Evolutionary conservation across 2,329 filamentous ascomycete genomes (phyloP), one percentile per base, ranked within the genome.

Genomic region (Chaetomiaceae sp.): DNA sequence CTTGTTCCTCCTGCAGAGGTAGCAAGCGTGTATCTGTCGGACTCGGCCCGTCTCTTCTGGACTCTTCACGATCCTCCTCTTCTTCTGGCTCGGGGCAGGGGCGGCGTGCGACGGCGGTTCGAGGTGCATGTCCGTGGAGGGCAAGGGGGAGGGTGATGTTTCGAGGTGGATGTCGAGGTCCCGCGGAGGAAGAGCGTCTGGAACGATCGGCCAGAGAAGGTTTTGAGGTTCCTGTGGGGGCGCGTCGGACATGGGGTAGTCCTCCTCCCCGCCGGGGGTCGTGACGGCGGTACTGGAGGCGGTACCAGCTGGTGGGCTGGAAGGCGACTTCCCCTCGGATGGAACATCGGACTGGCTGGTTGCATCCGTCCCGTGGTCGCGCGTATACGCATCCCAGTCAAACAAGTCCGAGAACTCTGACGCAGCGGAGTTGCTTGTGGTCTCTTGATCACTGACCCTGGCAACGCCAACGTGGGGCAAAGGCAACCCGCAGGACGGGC

Each of bases 1-100:
- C 66, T 75, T 77, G 57, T 68, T 69, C 54, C 73, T 67, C 57
- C 70, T 73, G 62, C 75, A 78, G 50, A 69, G 70, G 48, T 72
- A 66, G 58, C 75, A 78, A 30, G 75, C 73, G 51, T 71, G 71
- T 58, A 66, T 67, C 60, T 73, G 72, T 56, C 75, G 73, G 48
- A 78, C 73, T 48, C 70, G 68, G 46, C 73, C 73, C 38, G 75
- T 76, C 63, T 75, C 69, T 53, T 71, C 66, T 37, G 66, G 69
- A 55, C 71, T 65, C 49, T 48, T 50, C 31, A 61, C 35, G 6
- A 20, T 44, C n/a, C 59, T 55, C 19, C 41, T 39, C 37, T 34
- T 57, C 43, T 48, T 57, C 7, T 43, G 44, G 39, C 25, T 34
- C 17, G 34, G 44, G 16, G 48, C 23, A 25, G 42, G 20, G 43